phyloP scores from a whole-genome alignment of 1,139 yeast species.

The Diutina neorugosa region DNA sequence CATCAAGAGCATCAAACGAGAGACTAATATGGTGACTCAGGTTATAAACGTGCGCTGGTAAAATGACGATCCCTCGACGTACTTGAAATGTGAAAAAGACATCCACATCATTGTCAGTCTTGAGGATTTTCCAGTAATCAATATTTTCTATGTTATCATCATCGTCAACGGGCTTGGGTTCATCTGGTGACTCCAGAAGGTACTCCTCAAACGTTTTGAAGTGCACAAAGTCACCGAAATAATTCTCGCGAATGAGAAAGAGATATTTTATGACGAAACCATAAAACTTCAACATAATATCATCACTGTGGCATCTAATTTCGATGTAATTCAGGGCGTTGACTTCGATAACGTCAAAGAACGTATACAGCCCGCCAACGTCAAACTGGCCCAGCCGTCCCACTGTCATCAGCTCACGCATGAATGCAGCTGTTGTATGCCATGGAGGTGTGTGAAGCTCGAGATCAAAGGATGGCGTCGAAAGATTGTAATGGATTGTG shows the following conservation, averaged over 20 bases:
- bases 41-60: constrained; percentile 68
- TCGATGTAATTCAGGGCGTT: constrained; percentile 61
- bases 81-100: constrained; percentile 62
- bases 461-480: constrained; percentile 51
- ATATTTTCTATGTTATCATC: constrained; percentile 9
- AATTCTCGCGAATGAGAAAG: constrained; percentile 72
- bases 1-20: constrained; percentile 52
- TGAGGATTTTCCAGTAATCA: constrained; percentile 28
- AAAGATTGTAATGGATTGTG: constrained; percentile 38
- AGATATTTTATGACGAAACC: constrained; percentile 73
- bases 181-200: constrained; percentile 11
- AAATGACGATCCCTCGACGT: constrained; percentile 51
- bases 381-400: constrained; percentile 58
- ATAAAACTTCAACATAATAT: constrained; percentile 58
- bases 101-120: constrained; percentile 66
- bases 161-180: neutral
- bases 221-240: constrained; percentile 77
- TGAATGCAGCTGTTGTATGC: constrained; percentile 73
- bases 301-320: constrained; percentile 51
- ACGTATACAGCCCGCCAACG: constrained; percentile 56
- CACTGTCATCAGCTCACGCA: constrained; percentile 41
- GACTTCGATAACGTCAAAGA: constrained; percentile 44
- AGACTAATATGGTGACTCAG: constrained; percentile 51
- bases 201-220: constrained; percentile 83
- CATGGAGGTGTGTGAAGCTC: constrained; percentile 76